phyloP scores from a whole-genome alignment of 148 eudicot species.

The Nyssa sinensis region DNA sequence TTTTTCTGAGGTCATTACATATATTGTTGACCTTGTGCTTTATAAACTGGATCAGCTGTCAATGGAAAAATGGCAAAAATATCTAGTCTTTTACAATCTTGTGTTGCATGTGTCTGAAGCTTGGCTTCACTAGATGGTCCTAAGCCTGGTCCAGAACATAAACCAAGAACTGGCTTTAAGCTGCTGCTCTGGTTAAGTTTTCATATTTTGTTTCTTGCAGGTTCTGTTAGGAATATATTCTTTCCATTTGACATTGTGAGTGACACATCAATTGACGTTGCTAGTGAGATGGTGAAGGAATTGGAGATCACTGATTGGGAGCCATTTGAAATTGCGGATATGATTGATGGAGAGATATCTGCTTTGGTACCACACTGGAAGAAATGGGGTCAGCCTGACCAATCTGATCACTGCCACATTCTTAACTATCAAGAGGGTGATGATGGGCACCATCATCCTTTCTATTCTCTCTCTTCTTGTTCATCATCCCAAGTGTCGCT shows the following conservation, averaged over 20 bases:
- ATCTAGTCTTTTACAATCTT: too few species aligned
- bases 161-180: not conserved
- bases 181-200: not conserved
- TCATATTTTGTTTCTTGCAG: constrained; percentile 21
- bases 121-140: not conserved
- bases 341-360: constrained; percentile 48
- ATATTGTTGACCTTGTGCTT: not conserved
- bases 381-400: constrained; percentile 16
- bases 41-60: not conserved
- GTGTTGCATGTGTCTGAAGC: not conserved
- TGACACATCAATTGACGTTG: constrained; percentile 48
- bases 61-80: too few species aligned
- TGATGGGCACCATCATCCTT: constrained; percentile 24
- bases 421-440: constrained; percentile 28
- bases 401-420: constrained; percentile 15
- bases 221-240: constrained; percentile 37
- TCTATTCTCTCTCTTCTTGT: constrained; percentile 28
- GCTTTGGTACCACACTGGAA: constrained; percentile 41
- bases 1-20: too few species aligned
- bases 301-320: constrained; percentile 47
- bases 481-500: constrained; percentile 45
- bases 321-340: constrained; percentile 46
- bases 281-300: constrained; percentile 57
- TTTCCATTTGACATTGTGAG: constrained; percentile 44
- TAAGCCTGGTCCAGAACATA: not conserved